phyloP scores from a whole-genome alignment of 2,329 filamentous ascomycete genomes.

The Sarocladium kiliense region DNA sequence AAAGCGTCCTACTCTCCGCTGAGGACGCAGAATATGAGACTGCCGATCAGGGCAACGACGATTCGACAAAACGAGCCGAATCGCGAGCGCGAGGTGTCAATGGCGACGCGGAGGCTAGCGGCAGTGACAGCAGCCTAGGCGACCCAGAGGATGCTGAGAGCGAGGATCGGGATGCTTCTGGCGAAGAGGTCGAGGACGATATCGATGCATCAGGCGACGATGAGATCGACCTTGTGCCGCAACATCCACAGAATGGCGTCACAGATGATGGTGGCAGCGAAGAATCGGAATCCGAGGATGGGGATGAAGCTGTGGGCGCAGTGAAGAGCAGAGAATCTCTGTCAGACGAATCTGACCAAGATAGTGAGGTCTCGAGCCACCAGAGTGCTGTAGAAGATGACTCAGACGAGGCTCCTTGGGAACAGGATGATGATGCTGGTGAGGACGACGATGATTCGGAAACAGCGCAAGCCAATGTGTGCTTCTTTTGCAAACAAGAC shows the following conservation, averaged over 20 bases:
- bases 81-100: background rate
- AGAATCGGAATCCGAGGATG: slow-evolving; percentile 23
- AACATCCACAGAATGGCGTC: slow-evolving; percentile 12
- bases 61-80: slow-evolving; percentile 12
- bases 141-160: slow-evolving; percentile 31
- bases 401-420: slow-evolving; percentile 44
- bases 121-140: background rate
- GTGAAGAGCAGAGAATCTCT: slow-evolving; percentile 46
- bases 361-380: slow-evolving; percentile 39
- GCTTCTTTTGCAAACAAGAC: slow-evolving; percentile 75
- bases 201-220: slow-evolving; percentile 38
- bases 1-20: slow-evolving; percentile 44
- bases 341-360: slow-evolving; percentile 24
- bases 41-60: slow-evolving; percentile 25
- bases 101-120: background rate
- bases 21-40: slow-evolving; percentile 41
- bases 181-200: slow-evolving; percentile 37
- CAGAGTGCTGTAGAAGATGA: slow-evolving; percentile 48
- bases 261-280: slow-evolving; percentile 22
- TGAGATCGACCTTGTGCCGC: slow-evolving; percentile 11
- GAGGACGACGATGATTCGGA: slow-evolving; percentile 55
- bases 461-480: slow-evolving; percentile 38
- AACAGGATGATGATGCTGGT: slow-evolving; percentile 51
- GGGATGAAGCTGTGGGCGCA: slow-evolving; percentile 50
- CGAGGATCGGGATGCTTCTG: slow-evolving; percentile 33